These are phyloP conservation scores for Apiotrichum sp. DNA, from an alignment of 1,284 basidiomycete species.

Conservation along the genomic window DNA sequence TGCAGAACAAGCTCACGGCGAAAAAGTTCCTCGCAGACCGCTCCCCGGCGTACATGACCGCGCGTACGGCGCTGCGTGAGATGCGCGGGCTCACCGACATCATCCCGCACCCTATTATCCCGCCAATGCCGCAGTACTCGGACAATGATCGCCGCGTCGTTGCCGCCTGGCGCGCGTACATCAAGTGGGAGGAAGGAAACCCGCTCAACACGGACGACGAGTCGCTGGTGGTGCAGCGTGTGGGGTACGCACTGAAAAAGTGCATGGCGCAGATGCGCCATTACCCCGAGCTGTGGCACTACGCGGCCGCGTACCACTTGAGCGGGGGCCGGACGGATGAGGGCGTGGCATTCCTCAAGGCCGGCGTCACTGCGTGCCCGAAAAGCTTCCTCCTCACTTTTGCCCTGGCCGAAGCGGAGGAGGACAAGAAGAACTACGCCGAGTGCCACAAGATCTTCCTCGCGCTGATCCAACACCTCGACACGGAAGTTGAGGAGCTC, in stretches of 20 bases:
- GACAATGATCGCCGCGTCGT: slow-evolving; percentile 66
- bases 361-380: slow-evolving; percentile 83
- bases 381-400: slow-evolving; percentile 82
- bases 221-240: slow-evolving; percentile 57
- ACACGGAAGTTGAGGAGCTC: slow-evolving; percentile 64
- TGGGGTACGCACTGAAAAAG: slow-evolving; percentile 79
- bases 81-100: slow-evolving; percentile 61
- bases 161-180: slow-evolving; percentile 80
- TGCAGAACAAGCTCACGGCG: slow-evolving; percentile 84
- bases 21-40: slow-evolving; percentile 88
- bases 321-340: slow-evolving; percentile 74
- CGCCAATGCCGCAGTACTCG: slow-evolving; percentile 67
- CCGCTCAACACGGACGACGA: slow-evolving; percentile 82
- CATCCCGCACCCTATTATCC: slow-evolving; percentile 60
- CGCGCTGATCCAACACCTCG: slow-evolving; percentile 63
- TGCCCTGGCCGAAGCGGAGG: slow-evolving; percentile 77
- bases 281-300: slow-evolving; percentile 94
- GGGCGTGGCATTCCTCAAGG: slow-evolving; percentile 69
- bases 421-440: slow-evolving; percentile 58
- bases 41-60: slow-evolving; percentile 86
- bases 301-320: slow-evolving; percentile 76
- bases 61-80: slow-evolving; percentile 78
- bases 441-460: slow-evolving; percentile 66
- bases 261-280: slow-evolving; percentile 80
- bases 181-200: slow-evolving; percentile 94